A percentile compares a stretch with the other conserved stretches of the same genome.
Evolutionary conservation across 2,329 filamentous ascomycete species (phyloP).

Genomic region (Teratosphaeria nubilosa): DNA sequence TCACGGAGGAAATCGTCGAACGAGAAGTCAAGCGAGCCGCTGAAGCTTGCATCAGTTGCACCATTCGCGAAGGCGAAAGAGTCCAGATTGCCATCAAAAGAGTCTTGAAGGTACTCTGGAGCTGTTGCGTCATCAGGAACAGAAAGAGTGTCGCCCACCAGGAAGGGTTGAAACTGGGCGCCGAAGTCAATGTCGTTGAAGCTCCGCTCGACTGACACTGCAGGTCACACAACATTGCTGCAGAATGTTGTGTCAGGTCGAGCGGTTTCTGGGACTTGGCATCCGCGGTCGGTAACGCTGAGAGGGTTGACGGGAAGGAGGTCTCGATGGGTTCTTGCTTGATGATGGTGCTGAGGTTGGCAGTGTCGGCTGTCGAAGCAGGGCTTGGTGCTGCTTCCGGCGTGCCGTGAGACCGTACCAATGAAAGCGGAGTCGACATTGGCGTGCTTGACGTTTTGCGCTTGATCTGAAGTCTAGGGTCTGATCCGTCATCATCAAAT

Average conservation of each 20-base stretch:
- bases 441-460: conserved; percentile 13
- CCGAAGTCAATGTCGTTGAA: conserved; percentile 10
- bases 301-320: conserved; percentile 11
- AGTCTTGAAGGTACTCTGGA: conserved; percentile 24
- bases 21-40: conserved; percentile 23
- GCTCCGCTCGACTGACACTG: conserved; percentile 76
- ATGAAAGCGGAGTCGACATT: conserved; percentile 13
- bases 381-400: conserved; percentile 18
- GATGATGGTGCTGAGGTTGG: conserved; percentile 12
- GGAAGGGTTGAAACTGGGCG: conserved; percentile 2
- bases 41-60: conserved; percentile 24
- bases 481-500: not conserved
- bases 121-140: conserved; percentile 21
- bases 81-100: conserved; percentile 25
- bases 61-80: conserved; percentile 27
- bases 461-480: conserved; percentile 5
- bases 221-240: conserved; percentile 99
- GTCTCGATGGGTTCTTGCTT: conserved; percentile 23
- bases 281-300: conserved; percentile 22
- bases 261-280: conserved; percentile 41
- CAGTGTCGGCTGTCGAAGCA: conserved; percentile 14
- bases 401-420: conserved; percentile 19
- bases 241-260: conserved; percentile 99
- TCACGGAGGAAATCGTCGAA: conserved; percentile 30
- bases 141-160: conserved; percentile 22